These are phyloP conservation scores for Salix viminalis DNA, from an alignment of 345 rosid species.

Conservation along the genomic window DNA sequence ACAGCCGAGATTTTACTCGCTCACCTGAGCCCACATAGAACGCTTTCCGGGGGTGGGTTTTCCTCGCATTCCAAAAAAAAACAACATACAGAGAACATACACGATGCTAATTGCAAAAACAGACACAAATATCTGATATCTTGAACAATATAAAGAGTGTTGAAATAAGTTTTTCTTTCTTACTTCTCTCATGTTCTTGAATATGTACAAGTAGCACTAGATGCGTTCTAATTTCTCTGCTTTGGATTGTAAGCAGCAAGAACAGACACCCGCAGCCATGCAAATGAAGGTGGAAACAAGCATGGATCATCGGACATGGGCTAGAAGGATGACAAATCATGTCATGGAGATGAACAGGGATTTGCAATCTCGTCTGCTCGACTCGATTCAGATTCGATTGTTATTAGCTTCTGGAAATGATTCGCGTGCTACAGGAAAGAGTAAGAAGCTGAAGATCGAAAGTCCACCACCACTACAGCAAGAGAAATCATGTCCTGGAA, in stretches of 20 bases:
- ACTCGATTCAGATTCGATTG: conserved; percentile 37
- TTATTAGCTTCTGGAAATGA: conserved; percentile 4
- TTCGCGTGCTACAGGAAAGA: conserved; percentile 7
- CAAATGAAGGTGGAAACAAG: conserved; percentile 37
- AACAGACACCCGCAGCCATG: conserved; percentile 31
- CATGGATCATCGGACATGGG: conserved; percentile 33
- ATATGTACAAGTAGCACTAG: neutral
- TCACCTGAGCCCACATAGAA: too few species aligned
- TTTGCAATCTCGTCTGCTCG: conserved; percentile 41
- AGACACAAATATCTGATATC: neutral
- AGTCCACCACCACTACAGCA: neutral
- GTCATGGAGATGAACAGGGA: conserved; percentile 45
- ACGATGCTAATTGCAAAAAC: neutral
- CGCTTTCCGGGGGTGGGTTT: too few species aligned
- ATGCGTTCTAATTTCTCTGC: conserved; percentile 1
- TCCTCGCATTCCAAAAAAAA: too few species aligned
- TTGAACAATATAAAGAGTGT: neutral
- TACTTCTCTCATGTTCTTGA: neutral
- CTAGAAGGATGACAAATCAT: conserved; percentile 39
- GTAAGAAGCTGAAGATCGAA: conserved; percentile 23
- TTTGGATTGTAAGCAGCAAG: conserved; percentile 29
- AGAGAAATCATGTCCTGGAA: neutral
- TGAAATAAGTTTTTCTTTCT: neutral
- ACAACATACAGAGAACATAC: neutral
- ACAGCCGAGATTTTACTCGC: too few species aligned